These are phyloP conservation scores for Trichopus zeylanicus DNA, from an alignment of 116 monocot genomes.

Conservation along the genomic window DNA sequence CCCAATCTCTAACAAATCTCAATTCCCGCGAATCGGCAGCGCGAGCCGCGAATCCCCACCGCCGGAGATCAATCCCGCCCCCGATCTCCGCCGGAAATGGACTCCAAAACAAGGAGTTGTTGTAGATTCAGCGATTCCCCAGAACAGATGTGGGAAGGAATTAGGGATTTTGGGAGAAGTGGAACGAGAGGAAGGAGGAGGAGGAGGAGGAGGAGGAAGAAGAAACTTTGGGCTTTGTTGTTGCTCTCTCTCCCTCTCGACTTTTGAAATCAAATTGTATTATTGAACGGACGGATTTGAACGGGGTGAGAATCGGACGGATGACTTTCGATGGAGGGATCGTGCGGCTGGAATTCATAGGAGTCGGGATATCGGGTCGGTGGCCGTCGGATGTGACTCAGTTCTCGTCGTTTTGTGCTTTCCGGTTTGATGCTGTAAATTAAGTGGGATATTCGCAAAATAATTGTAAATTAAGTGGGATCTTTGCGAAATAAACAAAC, in stretches of 20 bases:
- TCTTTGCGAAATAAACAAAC: too few relatives aligned
- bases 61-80: background rate
- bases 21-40: background rate
- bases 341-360: constrained; percentile 8
- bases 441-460: too few relatives aligned
- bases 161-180: background rate
- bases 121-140: background rate
- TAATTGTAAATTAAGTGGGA: too few relatives aligned
- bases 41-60: constrained; percentile 1
- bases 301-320: background rate
- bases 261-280: constrained; percentile 13
- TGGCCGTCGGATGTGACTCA: constrained; percentile 9
- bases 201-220: constrained; percentile 2
- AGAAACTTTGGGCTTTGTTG: background rate
- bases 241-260: constrained; percentile 10
- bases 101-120: background rate
- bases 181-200: too few relatives aligned
- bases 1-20: too few relatives aligned
- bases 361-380: background rate
- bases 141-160: background rate
- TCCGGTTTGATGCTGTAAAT: too few relatives aligned
- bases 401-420: too few relatives aligned
- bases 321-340: background rate
- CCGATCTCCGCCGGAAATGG: background rate
- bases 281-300: constrained; percentile 4